phyloP scores from a whole-genome alignment of 768 basidiomycete species.

The Auricularia auricula-judae region DNA sequence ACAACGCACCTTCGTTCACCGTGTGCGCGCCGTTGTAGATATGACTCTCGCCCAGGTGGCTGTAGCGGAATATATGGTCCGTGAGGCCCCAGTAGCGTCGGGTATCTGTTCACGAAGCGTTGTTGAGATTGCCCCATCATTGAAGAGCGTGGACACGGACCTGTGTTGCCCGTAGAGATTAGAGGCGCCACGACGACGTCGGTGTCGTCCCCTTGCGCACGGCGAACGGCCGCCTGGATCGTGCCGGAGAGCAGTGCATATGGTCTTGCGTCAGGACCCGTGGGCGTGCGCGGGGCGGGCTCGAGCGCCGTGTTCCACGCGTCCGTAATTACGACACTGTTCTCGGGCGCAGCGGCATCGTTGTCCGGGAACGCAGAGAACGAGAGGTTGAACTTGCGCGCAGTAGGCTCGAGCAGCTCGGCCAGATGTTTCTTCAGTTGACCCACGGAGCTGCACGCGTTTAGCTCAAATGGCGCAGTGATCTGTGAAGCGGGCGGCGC shows the following conservation, averaged over 20 bases:
- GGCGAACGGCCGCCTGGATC: constrained; percentile 7
- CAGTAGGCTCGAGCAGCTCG: constrained; percentile 5
- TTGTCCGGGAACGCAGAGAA: constrained; percentile 6
- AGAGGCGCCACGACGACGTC: constrained; percentile 1
- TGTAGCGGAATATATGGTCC: constrained; percentile 12
- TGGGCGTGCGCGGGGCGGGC: constrained; percentile 12
- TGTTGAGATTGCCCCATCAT: not conserved
- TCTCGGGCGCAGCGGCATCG: not conserved
- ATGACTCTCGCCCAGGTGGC: constrained; percentile 5
- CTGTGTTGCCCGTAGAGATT: constrained; percentile 1
- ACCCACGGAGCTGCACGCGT: constrained; percentile 4
- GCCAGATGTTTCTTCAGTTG: constrained; percentile 4
- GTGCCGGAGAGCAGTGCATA: constrained; percentile 11
- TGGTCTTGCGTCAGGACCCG: constrained; percentile 2
- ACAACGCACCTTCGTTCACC: constrained; percentile 2
- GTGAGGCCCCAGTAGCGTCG: constrained; percentile 11
- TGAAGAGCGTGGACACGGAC: not conserved
- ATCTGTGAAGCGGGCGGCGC: no score
- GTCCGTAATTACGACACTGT: not conserved
- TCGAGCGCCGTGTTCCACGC: constrained; percentile 9
- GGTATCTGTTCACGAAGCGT: constrained; percentile 6
- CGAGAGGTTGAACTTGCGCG: constrained; percentile 4
- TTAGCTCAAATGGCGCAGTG: no score
- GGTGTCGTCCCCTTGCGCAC: not conserved
- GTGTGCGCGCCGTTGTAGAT: constrained; percentile 1